Conservation (phyloP, 441 rosid genomes). For the Populus hybrid region DNA sequence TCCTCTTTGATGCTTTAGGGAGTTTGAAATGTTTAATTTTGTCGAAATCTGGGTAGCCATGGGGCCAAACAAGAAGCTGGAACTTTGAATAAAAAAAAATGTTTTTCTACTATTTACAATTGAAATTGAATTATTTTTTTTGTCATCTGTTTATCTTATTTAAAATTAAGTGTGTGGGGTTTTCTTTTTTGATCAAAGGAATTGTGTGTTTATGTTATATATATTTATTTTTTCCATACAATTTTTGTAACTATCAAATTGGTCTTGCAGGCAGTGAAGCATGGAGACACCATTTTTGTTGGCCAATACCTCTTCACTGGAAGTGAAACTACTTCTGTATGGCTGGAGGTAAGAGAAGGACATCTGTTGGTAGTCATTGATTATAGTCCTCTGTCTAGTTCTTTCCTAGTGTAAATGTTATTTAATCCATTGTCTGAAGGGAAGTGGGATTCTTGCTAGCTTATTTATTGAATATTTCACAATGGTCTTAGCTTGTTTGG, state of each 20-base stretch:
- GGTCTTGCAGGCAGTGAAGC: constrained; percentile 73
- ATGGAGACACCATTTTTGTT: constrained; percentile 88
- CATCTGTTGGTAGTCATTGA: not conserved
- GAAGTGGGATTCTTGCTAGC: not conserved
- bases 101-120: not conserved
- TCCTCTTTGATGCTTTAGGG: not conserved
- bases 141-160: not conserved
- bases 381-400: not conserved
- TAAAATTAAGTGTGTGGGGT: not conserved
- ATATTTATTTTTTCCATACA: not conserved
- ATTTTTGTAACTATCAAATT: constrained; percentile 11
- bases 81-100: no score
- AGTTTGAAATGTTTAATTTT: not conserved
- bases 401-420: not conserved
- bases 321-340: constrained; percentile 97
- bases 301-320: constrained; percentile 98
- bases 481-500: not conserved
- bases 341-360: constrained; percentile 76
- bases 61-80: not conserved
- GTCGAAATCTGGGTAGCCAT: not conserved
- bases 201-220: not conserved
- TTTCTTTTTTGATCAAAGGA: not conserved
- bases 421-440: not conserved
- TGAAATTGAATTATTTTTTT: not conserved
- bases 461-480: not conserved